Evolutionary conservation across 768 basidiomycete species (phyloP).

Genomic region (Russula dissimulans): DNA sequence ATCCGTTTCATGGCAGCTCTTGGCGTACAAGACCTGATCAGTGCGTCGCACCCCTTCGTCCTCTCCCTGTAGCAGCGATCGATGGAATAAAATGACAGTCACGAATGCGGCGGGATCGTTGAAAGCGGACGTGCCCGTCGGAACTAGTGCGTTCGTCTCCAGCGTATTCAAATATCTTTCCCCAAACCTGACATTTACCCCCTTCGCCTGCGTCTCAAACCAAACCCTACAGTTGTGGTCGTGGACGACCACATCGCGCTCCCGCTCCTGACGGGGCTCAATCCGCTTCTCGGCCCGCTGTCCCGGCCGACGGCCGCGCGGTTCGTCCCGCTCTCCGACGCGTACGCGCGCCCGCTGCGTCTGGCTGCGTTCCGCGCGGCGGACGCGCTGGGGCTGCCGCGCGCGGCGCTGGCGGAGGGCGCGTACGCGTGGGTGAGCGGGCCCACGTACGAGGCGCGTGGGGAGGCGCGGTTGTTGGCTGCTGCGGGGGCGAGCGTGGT

Average conservation of each 20-base stretch:
- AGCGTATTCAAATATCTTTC: background rate
- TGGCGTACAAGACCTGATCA: slow-evolving; percentile 66
- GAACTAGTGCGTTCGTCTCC: slow-evolving; percentile 50
- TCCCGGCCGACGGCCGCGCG: slow-evolving; percentile 52
- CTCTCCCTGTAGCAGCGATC: background rate
- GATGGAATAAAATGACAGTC: slow-evolving; percentile 34
- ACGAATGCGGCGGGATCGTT: slow-evolving; percentile 86
- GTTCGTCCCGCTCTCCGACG: slow-evolving; percentile 78
- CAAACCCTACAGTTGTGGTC: slow-evolving; percentile 53
- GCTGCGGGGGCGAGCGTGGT: slow-evolving; percentile 80
- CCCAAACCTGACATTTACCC: background rate
- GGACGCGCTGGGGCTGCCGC: slow-evolving; percentile 44
- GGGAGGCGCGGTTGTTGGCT: slow-evolving; percentile 72
- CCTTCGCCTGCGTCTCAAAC: background rate
- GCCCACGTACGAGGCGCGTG: slow-evolving; percentile 84
- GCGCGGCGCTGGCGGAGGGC: slow-evolving; percentile 62
- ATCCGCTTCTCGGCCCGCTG: slow-evolving; percentile 70
- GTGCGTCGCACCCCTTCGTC: slow-evolving; percentile 33
- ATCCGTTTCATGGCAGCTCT: slow-evolving; percentile 70
- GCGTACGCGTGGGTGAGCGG: slow-evolving; percentile 87
- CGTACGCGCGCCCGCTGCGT: slow-evolving; percentile 67
- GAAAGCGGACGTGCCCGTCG: slow-evolving; percentile 62
- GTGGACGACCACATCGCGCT: slow-evolving; percentile 80
- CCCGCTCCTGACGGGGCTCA: slow-evolving; percentile 67
- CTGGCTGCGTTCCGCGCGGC: slow-evolving; percentile 65